Conservation (phyloP, 129 eudicot species). For the Saposhnikovia divaricata region DNA sequence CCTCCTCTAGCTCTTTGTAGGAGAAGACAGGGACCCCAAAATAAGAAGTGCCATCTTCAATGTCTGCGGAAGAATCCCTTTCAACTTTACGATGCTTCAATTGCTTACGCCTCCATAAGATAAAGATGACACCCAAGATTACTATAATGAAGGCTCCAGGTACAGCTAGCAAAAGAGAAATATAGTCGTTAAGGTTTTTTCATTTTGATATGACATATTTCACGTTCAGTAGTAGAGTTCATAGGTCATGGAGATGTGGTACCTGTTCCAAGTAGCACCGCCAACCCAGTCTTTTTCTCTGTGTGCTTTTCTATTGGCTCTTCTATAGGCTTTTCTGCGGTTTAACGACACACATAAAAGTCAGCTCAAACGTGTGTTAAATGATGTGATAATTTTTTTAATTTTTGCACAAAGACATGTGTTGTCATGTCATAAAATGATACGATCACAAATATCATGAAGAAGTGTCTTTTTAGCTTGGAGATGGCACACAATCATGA, state of each 20-base stretch:
- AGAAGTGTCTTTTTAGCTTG: background rate
- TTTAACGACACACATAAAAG: background rate
- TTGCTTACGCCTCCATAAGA: constrained; percentile 1
- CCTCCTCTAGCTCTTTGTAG: constrained; percentile 9
- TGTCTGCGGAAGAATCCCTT: background rate
- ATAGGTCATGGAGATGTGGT: background rate
- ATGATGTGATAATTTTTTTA: background rate
- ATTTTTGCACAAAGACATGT: background rate
- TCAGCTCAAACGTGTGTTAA: background rate
- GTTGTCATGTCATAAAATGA: background rate
- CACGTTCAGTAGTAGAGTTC: background rate
- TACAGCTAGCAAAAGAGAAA: background rate
- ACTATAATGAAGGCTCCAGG: background rate
- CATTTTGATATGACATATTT: no score
- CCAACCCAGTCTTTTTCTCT: background rate
- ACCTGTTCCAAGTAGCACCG: constrained; percentile 14
- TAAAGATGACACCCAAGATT: background rate
- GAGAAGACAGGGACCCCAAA: constrained; percentile 8
- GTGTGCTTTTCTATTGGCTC: background rate
- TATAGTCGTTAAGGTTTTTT: background rate
- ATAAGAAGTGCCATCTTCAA: constrained; percentile 4
- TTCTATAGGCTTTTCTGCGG: background rate
- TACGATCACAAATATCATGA: background rate
- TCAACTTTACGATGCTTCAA: background rate
- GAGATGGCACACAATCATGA: background rate